Percentiles rank a stretch among this genome's conserved stretches.
Conservation (phyloP, 306 rosid genomes). For the Prinsepia uniflora region DNA sequence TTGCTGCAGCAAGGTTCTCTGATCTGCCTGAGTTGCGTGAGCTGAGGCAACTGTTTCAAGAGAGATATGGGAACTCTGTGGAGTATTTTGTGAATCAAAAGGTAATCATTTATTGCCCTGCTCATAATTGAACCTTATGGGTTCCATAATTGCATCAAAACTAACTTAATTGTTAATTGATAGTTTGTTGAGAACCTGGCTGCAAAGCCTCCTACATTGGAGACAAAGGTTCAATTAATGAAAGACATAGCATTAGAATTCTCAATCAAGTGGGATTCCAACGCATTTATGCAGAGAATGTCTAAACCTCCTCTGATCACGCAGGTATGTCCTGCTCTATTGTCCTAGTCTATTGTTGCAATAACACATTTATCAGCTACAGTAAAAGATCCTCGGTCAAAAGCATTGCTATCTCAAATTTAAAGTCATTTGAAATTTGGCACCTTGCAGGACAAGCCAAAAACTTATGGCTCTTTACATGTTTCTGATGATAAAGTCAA, state of each 20-base stretch:
- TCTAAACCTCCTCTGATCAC: slow-evolving; percentile 43
- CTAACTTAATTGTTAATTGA: slow-evolving; percentile 28
- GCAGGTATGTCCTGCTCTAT: slow-evolving; percentile 45
- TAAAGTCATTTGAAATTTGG: slow-evolving; percentile 23
- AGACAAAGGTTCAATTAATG: slow-evolving; percentile 68
- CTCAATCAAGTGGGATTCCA: slow-evolving; percentile 81
- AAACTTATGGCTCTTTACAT: slow-evolving; percentile 31
- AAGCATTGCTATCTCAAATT: slow-evolving; percentile 2
- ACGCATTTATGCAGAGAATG: slow-evolving; percentile 75
- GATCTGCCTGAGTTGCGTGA: slow-evolving; percentile 97
- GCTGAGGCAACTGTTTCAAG: slow-evolving; percentile 73
- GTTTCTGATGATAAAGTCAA: slow-evolving; percentile 25
- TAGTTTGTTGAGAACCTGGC: slow-evolving; percentile 76
- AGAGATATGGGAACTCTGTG: slow-evolving; percentile 60
- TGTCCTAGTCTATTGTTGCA: slow-evolving; percentile 19
- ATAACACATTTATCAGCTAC: slow-evolving; percentile 6
- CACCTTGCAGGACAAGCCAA: slow-evolving; percentile 57
- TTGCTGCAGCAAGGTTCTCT: slow-evolving; percentile 91
- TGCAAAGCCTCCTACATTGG: slow-evolving; percentile 62
- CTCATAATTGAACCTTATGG: slow-evolving; percentile 8
- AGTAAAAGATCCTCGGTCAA: background rate
- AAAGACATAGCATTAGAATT: slow-evolving; percentile 69
- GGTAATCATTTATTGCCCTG: slow-evolving; percentile 33
- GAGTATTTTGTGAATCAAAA: slow-evolving; percentile 61
- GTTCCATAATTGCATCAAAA: slow-evolving; percentile 17